phyloP scores from a whole-genome alignment of 176 grass and related monocot species.

The Cenchrus americanus region DNA sequence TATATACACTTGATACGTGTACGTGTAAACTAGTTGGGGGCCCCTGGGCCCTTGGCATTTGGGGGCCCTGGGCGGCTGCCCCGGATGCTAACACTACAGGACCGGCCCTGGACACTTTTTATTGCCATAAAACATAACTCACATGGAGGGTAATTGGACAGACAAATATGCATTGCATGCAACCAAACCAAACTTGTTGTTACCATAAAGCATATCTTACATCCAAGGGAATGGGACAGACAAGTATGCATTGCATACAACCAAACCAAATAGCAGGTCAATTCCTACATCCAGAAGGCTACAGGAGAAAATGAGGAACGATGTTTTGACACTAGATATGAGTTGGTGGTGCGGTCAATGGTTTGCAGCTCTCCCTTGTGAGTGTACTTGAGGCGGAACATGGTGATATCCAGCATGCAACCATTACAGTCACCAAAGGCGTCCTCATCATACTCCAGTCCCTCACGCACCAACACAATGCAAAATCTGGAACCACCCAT shows the following conservation, averaged over 20 bases:
- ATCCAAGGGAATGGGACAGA: neutral
- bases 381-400: neutral
- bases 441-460: neutral
- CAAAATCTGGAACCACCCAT: conserved; percentile 4
- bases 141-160: neutral
- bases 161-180: neutral
- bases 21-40: too few species aligned
- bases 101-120: too few species aligned
- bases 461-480: neutral
- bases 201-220: neutral
- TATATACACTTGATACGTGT: too few species aligned
- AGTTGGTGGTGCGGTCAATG: neutral
- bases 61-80: too few species aligned
- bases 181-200: neutral
- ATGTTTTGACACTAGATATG: neutral
- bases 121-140: neutral
- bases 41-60: too few species aligned
- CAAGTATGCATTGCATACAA: neutral
- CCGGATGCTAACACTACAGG: too few species aligned
- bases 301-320: neutral
- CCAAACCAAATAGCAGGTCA: neutral
- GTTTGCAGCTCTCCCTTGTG: neutral
- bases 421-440: neutral
- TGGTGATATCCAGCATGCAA: neutral
- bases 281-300: neutral